Evolutionary conservation across 2,329 filamentous ascomycete species (phyloP), one percentile per base, ranked within the genome.

Genomic region (Zymoseptoria tritici): DNA sequence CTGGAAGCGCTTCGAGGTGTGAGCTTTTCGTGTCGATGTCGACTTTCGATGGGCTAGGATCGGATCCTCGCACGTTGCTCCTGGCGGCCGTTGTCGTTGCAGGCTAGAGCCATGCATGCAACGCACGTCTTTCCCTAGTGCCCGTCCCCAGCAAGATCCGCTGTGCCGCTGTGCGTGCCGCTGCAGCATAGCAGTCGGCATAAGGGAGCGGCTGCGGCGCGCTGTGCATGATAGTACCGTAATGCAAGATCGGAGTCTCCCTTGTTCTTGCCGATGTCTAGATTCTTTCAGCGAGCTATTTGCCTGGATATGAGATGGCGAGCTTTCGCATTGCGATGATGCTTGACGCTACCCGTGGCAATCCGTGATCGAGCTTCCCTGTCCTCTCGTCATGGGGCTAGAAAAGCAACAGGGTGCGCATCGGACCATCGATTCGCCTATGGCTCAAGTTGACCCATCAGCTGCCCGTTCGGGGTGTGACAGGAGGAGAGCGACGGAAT

Each of bases 401-500:
- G 24, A 21, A 56, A 58, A 52, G 26, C 36, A 56, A 42, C 56
- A 52, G 31, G 16, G 13, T 26, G 57, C 49, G 53, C 20, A 52
- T 62, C 62, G 59, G 62, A 52, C 51, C 57, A 59, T 50, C 57
- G 57, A 61, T 54, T 64, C 59, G 54, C 57, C 62, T 61, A 49
- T 36, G 61, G 61, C 57, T 58, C 61, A 54, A 63, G 60, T 56
- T 59, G 36, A 46, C 36, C 64, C 60, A 62, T 57, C 57, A 46
- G 56, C 60, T 60, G 60, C 60, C 58, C 16, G 16, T 46, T 46
- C 36, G 36, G 36, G 52, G 57, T 58, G 58, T 52, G 58, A 61
- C 62, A 52, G 55, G 64, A 58, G 59, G 57, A 55, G 56, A 61
- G 55, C 52, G n/a, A 42, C 11, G 36, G 36, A 16, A 42, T 42